A percentile compares a stretch with the other conserved stretches of the same genome.
These are phyloP conservation scores for Populus hybrid DNA, from an alignment of 441 rosid species.

Conservation along the genomic window DNA sequence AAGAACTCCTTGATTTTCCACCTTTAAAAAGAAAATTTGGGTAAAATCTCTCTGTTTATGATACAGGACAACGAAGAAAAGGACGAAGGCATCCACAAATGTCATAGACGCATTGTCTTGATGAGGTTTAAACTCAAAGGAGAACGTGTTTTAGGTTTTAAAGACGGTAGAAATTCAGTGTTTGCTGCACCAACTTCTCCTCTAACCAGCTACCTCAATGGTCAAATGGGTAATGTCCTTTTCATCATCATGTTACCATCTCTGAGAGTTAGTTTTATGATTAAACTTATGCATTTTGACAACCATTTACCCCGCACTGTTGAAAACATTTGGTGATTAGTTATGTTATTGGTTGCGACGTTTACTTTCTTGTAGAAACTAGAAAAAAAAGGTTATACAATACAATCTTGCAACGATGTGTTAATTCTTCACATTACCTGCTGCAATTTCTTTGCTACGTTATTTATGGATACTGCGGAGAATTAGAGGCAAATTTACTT, in stretches of 20 bases:
- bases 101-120: conserved; percentile 21
- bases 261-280: conserved; percentile 6
- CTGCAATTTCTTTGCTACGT: too few species aligned
- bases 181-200: conserved; percentile 51
- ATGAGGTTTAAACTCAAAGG: conserved; percentile 1
- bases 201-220: conserved; percentile 37
- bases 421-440: too few species aligned
- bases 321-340: not conserved
- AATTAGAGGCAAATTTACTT: too few species aligned
- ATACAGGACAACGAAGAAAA: conserved; percentile 20
- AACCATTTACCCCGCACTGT: not conserved
- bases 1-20: not conserved
- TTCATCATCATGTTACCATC: conserved; percentile 19
- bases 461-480: too few species aligned
- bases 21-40: not conserved
- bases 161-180: conserved; percentile 27
- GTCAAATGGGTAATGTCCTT: conserved; percentile 35
- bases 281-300: not conserved
- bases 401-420: too few species aligned
- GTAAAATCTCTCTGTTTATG: not conserved
- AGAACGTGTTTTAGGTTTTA: conserved; percentile 18
- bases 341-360: too few species aligned
- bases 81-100: conserved; percentile 19
- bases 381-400: too few species aligned
- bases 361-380: too few species aligned